Base-by-base conservation (phyloP, 345 rosid species). In the Cochlearia excelsa region DNA sequence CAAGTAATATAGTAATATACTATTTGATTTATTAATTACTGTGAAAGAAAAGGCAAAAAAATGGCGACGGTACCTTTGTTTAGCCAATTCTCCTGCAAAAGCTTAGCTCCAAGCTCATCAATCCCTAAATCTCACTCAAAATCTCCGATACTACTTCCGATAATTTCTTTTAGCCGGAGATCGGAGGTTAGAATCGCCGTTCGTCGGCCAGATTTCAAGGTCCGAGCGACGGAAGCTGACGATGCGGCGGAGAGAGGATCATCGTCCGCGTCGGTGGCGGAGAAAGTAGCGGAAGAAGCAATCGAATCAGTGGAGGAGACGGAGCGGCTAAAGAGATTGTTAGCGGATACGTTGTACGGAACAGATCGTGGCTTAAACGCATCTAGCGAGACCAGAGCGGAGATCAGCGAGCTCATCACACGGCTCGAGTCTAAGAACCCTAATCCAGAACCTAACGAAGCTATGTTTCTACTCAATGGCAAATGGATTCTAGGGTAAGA, bases 401-500 rank as follows among this genome's bases (percentile, higher is more conserved):
- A 88, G 83, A 76, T 92, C 49, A 79, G 84, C 4, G 98, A 92
- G 75, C 90, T 88, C 38, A 92, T 92, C 26, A 83, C 88, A 3
- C 87, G 78, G 82, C 86, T 88, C 7, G 98, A 92, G 69, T 79
- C 85, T 7, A 84, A 70, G 78, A 92, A 92, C 70, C 98, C 98
- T 30, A 88, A 84, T 1, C 81, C 96, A 0, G 86, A 84, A 0
- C 96, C 98, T 0, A 92, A 91, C 29, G 87, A 88, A 44, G 93
- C 96, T 38, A 62, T 88, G 67, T 48, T 81, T 71, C 76, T 81
- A 53, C 93, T 92, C 77, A 82, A 88, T 45, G 96, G 90, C 61
- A 88, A 92, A 72, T 92, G 98, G 98, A 80, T 86, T 72, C 95
- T 92, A 27, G 87, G 80, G 96, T 92, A 81, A 80, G 90, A 16